Evolutionary conservation across 1,284 basidiomycete genomes (phyloP), one percentile per base, ranked within the genome.

Genomic region (Chiua sp.): DNA sequence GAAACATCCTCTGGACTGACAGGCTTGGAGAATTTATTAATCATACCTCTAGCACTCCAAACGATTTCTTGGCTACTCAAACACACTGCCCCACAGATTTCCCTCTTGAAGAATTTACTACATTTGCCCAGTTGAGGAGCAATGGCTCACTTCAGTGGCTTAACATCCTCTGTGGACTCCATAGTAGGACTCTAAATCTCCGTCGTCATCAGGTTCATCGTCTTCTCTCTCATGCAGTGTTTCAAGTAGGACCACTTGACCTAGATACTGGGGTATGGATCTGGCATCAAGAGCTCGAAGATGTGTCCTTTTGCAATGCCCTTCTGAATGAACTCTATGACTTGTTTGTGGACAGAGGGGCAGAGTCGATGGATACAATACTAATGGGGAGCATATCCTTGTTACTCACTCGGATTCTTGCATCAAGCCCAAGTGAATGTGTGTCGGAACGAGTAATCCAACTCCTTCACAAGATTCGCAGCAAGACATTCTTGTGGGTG

Each of bases 131-230:
- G 32, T 10, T 32, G 32, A 32, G 32, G 32, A 32, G 32, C 32
- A 2, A 12, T 10, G 32, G 32, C 32, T 32, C 32, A 32, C 32
- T 32, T 5, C 32, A 85, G 50, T 85, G 82, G 83, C 61, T 79
- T 37, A 85, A 85, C 57, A 78, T 85, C 13, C 62, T 75, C 10
- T 72, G 75, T 18, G 81, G 78, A 59, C 58, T 84, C 22, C 69
- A 68, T 15, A 70, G 74, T 16, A 68, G 72, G 13, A 59, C 59
- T 0, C 65, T 84, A 22, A 75, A 72, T 1, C 78, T 82, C 51
- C 64, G 68, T 42, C 60, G 65, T 3, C 68, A 73, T 18, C 78
- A 76, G 18, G 79, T 83, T 0, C 68, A 79, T 52, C 49, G 69
- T 5, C 66, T 84, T 8, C 30, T 82, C 3, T 65, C 65, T 15